phyloP scores from a whole-genome alignment of 441 rosid genomes.

The Arabidopsis lyrata region DNA sequence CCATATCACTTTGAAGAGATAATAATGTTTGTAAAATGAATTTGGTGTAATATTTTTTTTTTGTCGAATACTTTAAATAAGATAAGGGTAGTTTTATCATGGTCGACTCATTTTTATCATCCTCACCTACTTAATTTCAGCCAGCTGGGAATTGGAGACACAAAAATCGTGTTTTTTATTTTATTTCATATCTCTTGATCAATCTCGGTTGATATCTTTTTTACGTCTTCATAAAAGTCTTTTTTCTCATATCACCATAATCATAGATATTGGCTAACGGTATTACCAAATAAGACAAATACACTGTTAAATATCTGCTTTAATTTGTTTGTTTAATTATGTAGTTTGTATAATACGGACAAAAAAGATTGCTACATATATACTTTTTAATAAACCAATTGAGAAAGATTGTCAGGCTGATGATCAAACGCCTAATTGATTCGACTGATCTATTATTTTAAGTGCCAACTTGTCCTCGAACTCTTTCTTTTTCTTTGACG shows the following conservation, averaged over 20 bases:
- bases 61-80: too few relatives aligned
- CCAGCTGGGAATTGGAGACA: not conserved
- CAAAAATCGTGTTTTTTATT: not conserved
- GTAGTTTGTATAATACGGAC: not conserved
- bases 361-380: not conserved
- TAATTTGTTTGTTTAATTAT: constrained; percentile 8
- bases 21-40: not conserved
- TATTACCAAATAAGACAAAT: constrained; percentile 18
- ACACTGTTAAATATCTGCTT: constrained; percentile 7
- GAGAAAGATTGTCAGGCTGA: not conserved
- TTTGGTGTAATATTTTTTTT: not conserved
- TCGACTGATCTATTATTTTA: not conserved
- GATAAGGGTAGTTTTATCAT: too few relatives aligned
- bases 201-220: not conserved
- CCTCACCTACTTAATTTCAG: not conserved
- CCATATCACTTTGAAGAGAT: too few relatives aligned
- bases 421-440: not conserved
- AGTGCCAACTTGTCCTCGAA: not conserved
- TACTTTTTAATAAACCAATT: not conserved
- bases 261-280: not conserved
- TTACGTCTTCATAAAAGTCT: not conserved
- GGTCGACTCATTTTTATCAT: not conserved
- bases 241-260: not conserved
- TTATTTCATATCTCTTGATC: not conserved
- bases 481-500: not conserved